Conservation (phyloP, 208 protist species). For the Acanthamoeba culbertsoni region DNA sequence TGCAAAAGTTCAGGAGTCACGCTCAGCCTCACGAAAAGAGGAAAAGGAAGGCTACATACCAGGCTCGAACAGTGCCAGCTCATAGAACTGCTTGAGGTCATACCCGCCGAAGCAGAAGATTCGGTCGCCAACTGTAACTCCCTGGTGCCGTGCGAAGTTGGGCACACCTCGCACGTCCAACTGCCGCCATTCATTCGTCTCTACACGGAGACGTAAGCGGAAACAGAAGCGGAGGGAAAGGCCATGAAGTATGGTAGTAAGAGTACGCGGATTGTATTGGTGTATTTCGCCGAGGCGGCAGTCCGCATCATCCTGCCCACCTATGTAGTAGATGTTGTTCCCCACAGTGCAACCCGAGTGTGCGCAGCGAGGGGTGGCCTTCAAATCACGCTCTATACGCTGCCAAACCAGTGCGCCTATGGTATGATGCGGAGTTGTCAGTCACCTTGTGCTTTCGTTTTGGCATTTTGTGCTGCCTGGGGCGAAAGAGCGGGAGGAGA, state of each 20-base stretch:
- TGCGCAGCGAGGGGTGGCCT: background rate
- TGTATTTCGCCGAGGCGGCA: background rate
- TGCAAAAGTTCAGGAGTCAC: background rate
- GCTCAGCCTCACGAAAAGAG: background rate
- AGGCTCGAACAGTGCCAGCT: conserved; percentile 20
- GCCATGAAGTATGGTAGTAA: background rate
- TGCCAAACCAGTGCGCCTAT: conserved; percentile 30
- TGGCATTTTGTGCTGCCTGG: too few species aligned
- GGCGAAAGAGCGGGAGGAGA: background rate
- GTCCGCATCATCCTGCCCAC: background rate
- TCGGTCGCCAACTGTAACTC: background rate
- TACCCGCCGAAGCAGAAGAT: conserved; percentile 52
- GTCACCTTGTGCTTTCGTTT: too few species aligned
- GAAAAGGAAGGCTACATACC: background rate
- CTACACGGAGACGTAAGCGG: background rate
- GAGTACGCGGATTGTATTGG: background rate
- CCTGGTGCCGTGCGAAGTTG: conserved; percentile 48
- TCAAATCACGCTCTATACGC: background rate
- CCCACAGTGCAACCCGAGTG: conserved; percentile 36
- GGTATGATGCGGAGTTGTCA: background rate
- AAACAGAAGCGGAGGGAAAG: background rate
- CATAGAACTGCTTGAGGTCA: conserved; percentile 29
- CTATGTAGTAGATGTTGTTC: background rate
- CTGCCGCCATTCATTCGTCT: background rate
- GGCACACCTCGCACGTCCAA: background rate